Evolutionary conservation across 2,329 filamentous ascomycete species (phyloP).

Genomic region (Dactylellina haptotyla): DNA sequence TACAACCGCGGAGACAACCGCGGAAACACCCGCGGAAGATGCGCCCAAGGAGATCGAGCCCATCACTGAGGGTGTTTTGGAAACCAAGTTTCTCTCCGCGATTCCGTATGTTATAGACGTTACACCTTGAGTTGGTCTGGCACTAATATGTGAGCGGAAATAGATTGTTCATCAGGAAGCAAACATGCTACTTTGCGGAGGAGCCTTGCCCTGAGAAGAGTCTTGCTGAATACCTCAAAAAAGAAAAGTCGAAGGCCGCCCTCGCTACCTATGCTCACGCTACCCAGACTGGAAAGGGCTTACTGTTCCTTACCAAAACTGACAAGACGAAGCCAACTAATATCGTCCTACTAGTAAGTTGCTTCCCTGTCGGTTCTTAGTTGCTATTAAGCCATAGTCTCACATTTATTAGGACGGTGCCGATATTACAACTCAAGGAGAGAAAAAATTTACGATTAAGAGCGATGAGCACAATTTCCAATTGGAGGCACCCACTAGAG

Average conservation of each 20-base stretch:
- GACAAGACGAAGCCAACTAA: slow-evolving; percentile 84
- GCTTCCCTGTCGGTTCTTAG: background rate
- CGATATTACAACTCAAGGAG: slow-evolving; percentile 79
- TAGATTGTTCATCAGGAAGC: slow-evolving; percentile 88
- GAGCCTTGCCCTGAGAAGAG: slow-evolving; percentile 79
- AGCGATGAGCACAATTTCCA: slow-evolving; percentile 89
- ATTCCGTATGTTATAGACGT: slow-evolving; percentile 52
- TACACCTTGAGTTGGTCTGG: too few relatives aligned
- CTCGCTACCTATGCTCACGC: slow-evolving; percentile 79
- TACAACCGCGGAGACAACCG: slow-evolving; percentile 62
- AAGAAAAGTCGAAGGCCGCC: slow-evolving; percentile 86
- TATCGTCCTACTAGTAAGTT: slow-evolving; percentile 83
- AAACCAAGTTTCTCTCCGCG: slow-evolving; percentile 38
- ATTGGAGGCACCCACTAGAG: slow-evolving; percentile 81
- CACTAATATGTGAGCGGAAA: background rate
- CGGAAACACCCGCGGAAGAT: slow-evolving; percentile 62
- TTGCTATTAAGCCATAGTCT: slow-evolving; percentile 8
- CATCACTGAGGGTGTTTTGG: slow-evolving; percentile 60
- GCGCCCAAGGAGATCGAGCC: slow-evolving; percentile 51
- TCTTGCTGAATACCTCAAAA: slow-evolving; percentile 80
- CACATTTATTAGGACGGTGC: slow-evolving; percentile 67
- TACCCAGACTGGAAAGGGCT: slow-evolving; percentile 90
- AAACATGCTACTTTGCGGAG: slow-evolving; percentile 83
- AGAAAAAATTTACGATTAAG: slow-evolving; percentile 81
- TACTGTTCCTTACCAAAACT: slow-evolving; percentile 90